Base-by-base conservation (phyloP, 768 basidiomycete genomes). In the Kwoniella shandongensis region DNA sequence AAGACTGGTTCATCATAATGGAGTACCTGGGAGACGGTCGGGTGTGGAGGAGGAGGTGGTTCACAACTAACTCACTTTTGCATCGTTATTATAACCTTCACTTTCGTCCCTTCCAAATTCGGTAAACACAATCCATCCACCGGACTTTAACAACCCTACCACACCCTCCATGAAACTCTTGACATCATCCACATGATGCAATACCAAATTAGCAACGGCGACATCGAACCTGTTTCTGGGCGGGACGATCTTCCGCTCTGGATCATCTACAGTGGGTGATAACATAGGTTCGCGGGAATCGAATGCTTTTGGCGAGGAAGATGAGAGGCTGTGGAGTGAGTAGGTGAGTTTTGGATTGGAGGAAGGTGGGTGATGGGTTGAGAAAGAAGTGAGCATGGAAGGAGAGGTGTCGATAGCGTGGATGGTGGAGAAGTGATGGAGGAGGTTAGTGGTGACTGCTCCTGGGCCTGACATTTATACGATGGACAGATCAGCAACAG, bases 381-480 rank as follows among this genome's bases (percentile, higher is more conserved):
- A 42, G 38, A 68, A 52, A 7, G 54, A 5, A 2, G 46, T 45
- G 22, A 66, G 60, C 67, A 72, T 72, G 2, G 59, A 62, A 4
- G 65, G 64, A 46, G 64, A 64, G 7, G 58, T 54, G 44, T 72
- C 67, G 51, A 72, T 62, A 8, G 56, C 42, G 57, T 72, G 67
- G 23, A 72, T 51, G 23, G 67, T 51, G 32, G 54, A 12, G 59
- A 72, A 72, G 4, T 42, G 39, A 10, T 46, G 30, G 25, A 46
- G 2, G 44, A 56, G 41, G 32, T 61, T 56, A 5, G 29, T 5
- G 11, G 70, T 72, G 2, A 72, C 70, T 12, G 62, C 50, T 57
- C 70, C 70, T 2, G 64, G 59, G 15, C 70, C 70, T 72, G 44
- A n/a, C n/a, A n/a, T n/a, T n/a, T n/a, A n/a, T n/a, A n/a, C n/a